Evolutionary conservation across 352 stramenopile species (phyloP).

Genomic region (Pythium dissimile): DNA sequence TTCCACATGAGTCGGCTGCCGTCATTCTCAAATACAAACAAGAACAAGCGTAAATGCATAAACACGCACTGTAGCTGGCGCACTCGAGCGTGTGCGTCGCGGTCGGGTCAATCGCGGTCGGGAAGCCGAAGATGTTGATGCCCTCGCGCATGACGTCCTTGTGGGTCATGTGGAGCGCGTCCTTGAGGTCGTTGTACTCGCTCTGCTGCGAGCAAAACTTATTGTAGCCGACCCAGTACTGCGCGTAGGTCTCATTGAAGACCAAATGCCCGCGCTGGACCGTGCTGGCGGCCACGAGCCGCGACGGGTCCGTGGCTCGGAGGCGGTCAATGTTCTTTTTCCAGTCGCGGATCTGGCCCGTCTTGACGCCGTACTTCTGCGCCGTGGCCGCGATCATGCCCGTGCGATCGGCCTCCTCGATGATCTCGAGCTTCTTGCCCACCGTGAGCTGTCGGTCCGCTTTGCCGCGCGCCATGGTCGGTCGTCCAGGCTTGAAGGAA

Average conservation of each 20-base stretch:
- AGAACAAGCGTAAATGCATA: no score
- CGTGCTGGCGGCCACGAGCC: constrained; percentile 77
- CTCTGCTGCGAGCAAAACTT: constrained; percentile 79
- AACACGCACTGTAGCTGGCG: constrained; percentile 47
- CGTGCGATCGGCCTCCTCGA: constrained; percentile 81
- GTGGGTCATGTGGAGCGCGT: constrained; percentile 57
- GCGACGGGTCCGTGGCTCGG: constrained; percentile 69
- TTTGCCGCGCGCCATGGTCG: constrained; percentile 76
- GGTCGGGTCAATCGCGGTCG: constrained; percentile 55
- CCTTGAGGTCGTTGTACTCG: constrained; percentile 68
- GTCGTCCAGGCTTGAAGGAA: not conserved
- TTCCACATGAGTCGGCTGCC: no score
- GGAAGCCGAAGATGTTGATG: constrained; percentile 70
- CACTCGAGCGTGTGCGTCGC: constrained; percentile 57
- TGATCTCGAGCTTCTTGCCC: constrained; percentile 88
- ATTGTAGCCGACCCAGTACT: constrained; percentile 90
- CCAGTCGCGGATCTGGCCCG: constrained; percentile 84
- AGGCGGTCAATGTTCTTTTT: constrained; percentile 84
- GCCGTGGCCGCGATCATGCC: constrained; percentile 70
- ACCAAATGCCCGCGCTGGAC: constrained; percentile 81
- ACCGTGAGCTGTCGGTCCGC: constrained; percentile 76
- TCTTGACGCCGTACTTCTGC: constrained; percentile 86
- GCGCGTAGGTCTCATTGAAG: constrained; percentile 86
- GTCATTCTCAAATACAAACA: no score
- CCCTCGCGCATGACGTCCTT: constrained; percentile 73